Conservation (phyloP, 768 basidiomycete genomes). For the Amyloporia xantha region DNA sequence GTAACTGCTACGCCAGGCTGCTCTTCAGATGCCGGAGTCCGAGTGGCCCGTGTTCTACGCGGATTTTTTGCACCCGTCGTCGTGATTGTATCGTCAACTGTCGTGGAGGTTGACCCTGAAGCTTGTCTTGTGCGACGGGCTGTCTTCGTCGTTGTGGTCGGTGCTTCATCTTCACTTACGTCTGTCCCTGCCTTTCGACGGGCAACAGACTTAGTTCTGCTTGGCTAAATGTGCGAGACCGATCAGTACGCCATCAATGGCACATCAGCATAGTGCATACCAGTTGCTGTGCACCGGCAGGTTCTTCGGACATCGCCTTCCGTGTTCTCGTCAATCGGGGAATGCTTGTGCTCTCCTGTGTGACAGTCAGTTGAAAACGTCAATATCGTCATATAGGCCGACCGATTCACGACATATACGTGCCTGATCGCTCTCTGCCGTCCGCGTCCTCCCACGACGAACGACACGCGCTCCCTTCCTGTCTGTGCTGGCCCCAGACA, state of each 20-base stretch:
- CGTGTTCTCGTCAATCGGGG: not conserved
- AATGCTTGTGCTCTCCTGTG: not conserved
- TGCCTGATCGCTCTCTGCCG: slow-evolving; percentile 18
- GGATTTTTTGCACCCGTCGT: slow-evolving; percentile 8
- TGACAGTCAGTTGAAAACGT: not conserved
- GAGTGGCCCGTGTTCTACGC: slow-evolving; percentile 20
- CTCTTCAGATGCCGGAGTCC: slow-evolving; percentile 9
- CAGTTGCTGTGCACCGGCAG: too few species aligned
- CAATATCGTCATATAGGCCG: not conserved
- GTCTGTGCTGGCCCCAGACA: not conserved
- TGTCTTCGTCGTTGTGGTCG: too few species aligned
- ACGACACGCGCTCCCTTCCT: slow-evolving; percentile 7
- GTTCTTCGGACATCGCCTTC: slow-evolving; percentile 5
- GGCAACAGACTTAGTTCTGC: too few species aligned
- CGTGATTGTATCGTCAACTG: too few species aligned
- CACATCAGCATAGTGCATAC: too few species aligned
- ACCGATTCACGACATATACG: not conserved
- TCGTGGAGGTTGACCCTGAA: too few species aligned
- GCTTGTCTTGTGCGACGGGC: too few species aligned
- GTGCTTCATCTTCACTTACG: too few species aligned
- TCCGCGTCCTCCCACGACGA: slow-evolving; percentile 16
- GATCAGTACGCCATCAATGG: too few species aligned
- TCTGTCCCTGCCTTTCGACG: too few species aligned
- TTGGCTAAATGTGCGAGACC: too few species aligned
- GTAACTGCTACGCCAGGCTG: slow-evolving; percentile 4